Percentiles rank a stretch among this genome's conserved stretches.
These are phyloP conservation scores for Asterochloris sp. DNA, from an alignment of 139 green algal species.

Conservation along the genomic window DNA sequence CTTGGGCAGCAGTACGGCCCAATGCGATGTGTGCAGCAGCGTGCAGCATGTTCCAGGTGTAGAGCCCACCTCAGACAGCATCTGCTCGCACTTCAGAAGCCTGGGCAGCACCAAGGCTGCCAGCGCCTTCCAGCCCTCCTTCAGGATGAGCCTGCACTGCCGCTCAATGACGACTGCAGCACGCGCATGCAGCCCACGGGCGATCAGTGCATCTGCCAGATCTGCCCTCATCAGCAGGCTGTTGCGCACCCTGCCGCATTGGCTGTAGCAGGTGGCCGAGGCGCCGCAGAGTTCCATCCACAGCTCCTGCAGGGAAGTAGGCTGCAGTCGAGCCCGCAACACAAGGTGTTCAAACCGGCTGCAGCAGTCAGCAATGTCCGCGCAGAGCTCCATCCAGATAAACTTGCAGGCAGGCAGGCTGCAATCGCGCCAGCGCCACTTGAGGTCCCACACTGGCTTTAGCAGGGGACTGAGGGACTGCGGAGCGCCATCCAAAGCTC, in stretches of 20 bases:
- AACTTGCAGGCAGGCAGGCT: too few relatives aligned
- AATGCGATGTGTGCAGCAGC: too few relatives aligned
- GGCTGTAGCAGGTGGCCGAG: slow-evolving; percentile 38
- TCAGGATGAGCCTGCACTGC: slow-evolving; percentile 19
- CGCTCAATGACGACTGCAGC: slow-evolving; percentile 21
- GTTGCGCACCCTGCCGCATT: slow-evolving; percentile 24
- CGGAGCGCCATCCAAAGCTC: too few relatives aligned
- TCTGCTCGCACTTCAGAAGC: slow-evolving; percentile 39
- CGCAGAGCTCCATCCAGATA: too few relatives aligned
- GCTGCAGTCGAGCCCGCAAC: too few relatives aligned
- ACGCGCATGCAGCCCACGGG: slow-evolving; percentile 10
- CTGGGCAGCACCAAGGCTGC: slow-evolving; percentile 36
- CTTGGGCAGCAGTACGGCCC: too few relatives aligned
- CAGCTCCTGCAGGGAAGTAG: slow-evolving; percentile 30
- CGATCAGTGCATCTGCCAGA: slow-evolving; percentile 40
- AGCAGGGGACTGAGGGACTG: too few relatives aligned
- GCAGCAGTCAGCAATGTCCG: too few relatives aligned
- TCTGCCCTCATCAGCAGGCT: slow-evolving; percentile 39
- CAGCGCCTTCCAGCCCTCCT: slow-evolving; percentile 48
- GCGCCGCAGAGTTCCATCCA: slow-evolving; percentile 37
- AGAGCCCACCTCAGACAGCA: slow-evolving; percentile 15
- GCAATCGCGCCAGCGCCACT: too few relatives aligned
- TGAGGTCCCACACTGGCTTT: too few relatives aligned
- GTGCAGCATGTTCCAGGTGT: neutral
- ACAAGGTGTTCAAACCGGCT: too few relatives aligned